Evolutionary conservation across 1,284 basidiomycete genomes (phyloP).

Genomic region (Malassezia japonica): DNA sequence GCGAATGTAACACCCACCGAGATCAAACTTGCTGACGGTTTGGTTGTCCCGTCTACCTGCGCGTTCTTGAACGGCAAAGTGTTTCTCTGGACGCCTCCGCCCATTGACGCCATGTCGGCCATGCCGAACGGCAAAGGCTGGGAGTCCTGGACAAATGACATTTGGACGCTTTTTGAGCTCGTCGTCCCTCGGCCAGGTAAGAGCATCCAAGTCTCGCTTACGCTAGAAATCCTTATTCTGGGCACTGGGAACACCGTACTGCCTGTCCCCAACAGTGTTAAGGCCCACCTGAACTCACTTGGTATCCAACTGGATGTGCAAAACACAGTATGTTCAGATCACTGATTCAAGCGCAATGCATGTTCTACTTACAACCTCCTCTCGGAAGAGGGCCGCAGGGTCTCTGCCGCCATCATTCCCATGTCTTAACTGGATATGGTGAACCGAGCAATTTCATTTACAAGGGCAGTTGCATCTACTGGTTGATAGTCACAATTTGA

Average conservation of each 20-base stretch:
- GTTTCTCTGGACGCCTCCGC: constrained; percentile 76
- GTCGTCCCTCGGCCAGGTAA: constrained; percentile 74
- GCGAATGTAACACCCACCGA: constrained; percentile 3
- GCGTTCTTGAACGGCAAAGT: constrained; percentile 75
- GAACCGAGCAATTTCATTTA: too few relatives aligned
- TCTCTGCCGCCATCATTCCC: constrained; percentile 82
- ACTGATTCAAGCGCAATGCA: constrained; percentile 62
- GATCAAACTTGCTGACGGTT: constrained; percentile 51
- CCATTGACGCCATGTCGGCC: constrained; percentile 52
- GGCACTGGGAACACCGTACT: constrained; percentile 69
- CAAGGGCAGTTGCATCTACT: too few relatives aligned
- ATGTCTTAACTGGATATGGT: background rate
- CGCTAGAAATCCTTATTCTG: constrained; percentile 70
- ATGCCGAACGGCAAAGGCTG: constrained; percentile 45
- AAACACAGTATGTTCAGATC: constrained; percentile 63
- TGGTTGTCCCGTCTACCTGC: constrained; percentile 64
- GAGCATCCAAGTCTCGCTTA: constrained; percentile 32
- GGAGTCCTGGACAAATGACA: constrained; percentile 60
- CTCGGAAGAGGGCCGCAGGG: constrained; percentile 76
- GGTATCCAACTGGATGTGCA: constrained; percentile 83
- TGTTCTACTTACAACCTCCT: constrained; percentile 87
- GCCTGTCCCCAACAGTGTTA: constrained; percentile 61
- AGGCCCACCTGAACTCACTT: constrained; percentile 61
- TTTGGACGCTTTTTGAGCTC: constrained; percentile 69
- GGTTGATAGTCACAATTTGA: constrained; percentile 4